Evolutionary conservation across 2,329 filamentous ascomycete species (phyloP).

Genomic region (Fusarium buharicum): DNA sequence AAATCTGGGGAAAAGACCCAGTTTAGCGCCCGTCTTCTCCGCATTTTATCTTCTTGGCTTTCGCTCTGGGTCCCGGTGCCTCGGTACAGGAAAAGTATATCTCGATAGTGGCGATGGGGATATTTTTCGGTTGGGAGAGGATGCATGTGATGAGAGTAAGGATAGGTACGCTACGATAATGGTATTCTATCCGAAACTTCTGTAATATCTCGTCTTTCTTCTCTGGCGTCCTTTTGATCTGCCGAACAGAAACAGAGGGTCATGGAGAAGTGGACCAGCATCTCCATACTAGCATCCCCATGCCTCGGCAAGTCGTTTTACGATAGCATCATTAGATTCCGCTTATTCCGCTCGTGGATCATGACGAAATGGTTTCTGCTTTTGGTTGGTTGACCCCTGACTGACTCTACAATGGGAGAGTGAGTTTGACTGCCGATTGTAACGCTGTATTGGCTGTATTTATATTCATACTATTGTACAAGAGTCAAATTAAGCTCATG

Average conservation of each 20-base stretch:
- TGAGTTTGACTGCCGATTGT: not conserved
- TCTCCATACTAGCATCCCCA: not conserved
- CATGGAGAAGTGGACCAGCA: not conserved
- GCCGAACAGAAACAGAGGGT: too few relatives aligned
- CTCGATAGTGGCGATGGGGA: not conserved
- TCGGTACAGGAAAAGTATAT: slow-evolving; percentile 1
- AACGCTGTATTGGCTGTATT: not conserved
- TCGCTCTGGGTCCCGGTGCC: not conserved
- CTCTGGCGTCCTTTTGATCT: not conserved
- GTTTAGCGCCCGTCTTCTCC: slow-evolving; percentile 28
- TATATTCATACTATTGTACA: slow-evolving; percentile 3
- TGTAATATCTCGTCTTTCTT: too few relatives aligned
- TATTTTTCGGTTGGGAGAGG: not conserved
- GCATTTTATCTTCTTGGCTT: slow-evolving; percentile 14
- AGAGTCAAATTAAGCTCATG: slow-evolving; percentile 7
- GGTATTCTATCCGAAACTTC: too few relatives aligned
- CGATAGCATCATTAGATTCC: not conserved
- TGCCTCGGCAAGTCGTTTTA: slow-evolving; percentile 8
- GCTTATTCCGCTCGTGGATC: slow-evolving; percentile 2
- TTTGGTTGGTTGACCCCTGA: not conserved
- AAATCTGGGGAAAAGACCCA: slow-evolving; percentile 29
- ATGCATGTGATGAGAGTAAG: slow-evolving; percentile 1
- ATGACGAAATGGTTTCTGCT: not conserved
- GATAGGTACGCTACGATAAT: too few relatives aligned
- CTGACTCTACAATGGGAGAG: not conserved